These are phyloP conservation scores for Trichopus zeylanicus DNA, from an alignment of 116 monocot genomes.

Conservation along the genomic window DNA sequence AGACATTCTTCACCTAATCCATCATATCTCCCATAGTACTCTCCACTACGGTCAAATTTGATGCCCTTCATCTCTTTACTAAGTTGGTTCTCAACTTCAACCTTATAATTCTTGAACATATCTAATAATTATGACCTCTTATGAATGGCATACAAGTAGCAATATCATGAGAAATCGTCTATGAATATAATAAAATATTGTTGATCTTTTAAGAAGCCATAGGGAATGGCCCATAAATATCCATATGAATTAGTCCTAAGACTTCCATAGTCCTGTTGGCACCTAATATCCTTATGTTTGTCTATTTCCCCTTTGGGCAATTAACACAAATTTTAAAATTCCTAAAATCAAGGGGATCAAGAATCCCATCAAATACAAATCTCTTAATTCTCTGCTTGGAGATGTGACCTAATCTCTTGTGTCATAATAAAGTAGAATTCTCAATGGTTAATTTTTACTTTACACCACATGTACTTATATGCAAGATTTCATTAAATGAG, in stretches of 20 bases:
- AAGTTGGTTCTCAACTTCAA: neutral
- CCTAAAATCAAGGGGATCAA: too few species aligned
- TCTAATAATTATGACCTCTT: neutral
- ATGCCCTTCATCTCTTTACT: neutral
- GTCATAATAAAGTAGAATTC: conserved; percentile 5
- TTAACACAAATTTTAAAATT: neutral
- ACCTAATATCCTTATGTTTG: neutral
- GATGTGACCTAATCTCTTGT: conserved; percentile 14
- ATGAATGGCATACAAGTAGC: neutral
- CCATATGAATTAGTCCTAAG: neutral
- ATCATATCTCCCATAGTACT: conserved; percentile 1
- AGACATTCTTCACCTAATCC: neutral
- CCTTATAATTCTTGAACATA: neutral
- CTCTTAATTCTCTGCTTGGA: too few species aligned
- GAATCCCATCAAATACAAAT: too few species aligned
- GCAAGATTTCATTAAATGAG: neutral
- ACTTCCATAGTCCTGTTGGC: neutral
- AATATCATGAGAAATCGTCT: neutral
- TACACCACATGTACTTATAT: neutral
- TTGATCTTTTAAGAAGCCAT: neutral
- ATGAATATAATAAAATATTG: neutral
- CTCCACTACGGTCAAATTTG: conserved; percentile 2
- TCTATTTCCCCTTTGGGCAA: neutral
- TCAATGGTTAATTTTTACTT: neutral
- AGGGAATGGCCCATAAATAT: neutral